Conservation (phyloP, 2,329 filamentous ascomycete species). For the Claviceps sp. region DNA sequence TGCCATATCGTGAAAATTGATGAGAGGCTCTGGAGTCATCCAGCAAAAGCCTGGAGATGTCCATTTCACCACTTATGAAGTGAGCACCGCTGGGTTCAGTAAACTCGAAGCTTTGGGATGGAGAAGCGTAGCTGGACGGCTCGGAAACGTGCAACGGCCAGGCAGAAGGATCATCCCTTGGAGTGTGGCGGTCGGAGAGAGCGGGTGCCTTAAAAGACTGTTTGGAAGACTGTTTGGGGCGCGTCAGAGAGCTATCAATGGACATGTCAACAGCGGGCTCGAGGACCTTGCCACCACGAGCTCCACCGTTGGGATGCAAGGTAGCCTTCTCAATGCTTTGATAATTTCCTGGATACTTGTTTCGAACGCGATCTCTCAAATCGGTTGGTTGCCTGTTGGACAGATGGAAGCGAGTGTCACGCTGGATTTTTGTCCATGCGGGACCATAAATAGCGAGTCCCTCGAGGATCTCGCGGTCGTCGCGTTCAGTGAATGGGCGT, state of each 20-base stretch:
- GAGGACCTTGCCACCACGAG: conserved; percentile 28
- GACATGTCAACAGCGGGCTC: conserved; percentile 39
- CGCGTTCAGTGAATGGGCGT: conserved; percentile 47
- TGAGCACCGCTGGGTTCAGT: conserved; percentile 26
- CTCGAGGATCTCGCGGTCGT: conserved; percentile 48
- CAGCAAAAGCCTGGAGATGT: conserved; percentile 46
- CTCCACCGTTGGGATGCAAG: conserved; percentile 30
- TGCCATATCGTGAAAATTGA: conserved; percentile 12
- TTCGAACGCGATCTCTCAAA: conserved; percentile 47
- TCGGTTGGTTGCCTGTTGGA: conserved; percentile 48
- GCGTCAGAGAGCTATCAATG: conserved; percentile 32
- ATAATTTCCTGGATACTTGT: conserved; percentile 49
- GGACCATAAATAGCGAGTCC: conserved; percentile 48
- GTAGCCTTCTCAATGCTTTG: conserved; percentile 41
- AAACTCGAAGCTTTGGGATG: conserved; percentile 28
- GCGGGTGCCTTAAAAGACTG: conserved; percentile 18
- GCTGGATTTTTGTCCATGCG: conserved; percentile 52
- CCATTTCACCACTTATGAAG: conserved; percentile 42
- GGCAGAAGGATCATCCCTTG: conserved; percentile 34
- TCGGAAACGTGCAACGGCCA: conserved; percentile 27
- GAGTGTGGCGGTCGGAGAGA: conserved; percentile 25
- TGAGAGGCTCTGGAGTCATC: conserved; percentile 31
- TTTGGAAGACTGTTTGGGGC: conserved; percentile 16
- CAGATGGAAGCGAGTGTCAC: conserved; percentile 44
- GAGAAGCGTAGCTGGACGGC: conserved; percentile 13